Conservation (phyloP, 306 rosid genomes). For the Quercus cerris region DNA sequence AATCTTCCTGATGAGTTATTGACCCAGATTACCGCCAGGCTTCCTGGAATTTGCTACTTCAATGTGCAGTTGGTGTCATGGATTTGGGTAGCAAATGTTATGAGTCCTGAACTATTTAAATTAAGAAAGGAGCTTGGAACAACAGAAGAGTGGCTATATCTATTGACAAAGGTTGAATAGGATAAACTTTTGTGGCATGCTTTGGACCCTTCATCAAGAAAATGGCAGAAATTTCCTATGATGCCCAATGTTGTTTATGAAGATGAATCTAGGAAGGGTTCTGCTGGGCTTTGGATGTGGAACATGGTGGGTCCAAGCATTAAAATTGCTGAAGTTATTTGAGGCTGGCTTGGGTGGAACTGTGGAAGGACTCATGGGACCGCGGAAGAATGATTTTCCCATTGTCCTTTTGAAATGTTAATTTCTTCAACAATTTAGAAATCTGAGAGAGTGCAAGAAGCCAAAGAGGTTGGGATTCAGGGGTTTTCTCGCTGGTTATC, state of each 20-base stretch:
- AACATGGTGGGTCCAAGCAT: slow-evolving; percentile 66
- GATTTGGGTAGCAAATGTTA: slow-evolving; percentile 68
- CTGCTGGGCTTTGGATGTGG: slow-evolving; percentile 64
- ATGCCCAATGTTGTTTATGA: slow-evolving; percentile 63
- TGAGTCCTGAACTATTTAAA: slow-evolving; percentile 52
- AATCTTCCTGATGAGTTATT: slow-evolving; percentile 88
- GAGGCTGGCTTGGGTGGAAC: slow-evolving; percentile 64
- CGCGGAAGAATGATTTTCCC: background rate
- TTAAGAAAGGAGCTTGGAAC: slow-evolving; percentile 74
- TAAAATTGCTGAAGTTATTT: slow-evolving; percentile 67
- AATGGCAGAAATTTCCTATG: slow-evolving; percentile 81
- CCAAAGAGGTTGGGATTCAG: too few species aligned
- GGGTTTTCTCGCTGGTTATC: too few species aligned
- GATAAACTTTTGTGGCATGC: slow-evolving; percentile 72
- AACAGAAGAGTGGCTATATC: slow-evolving; percentile 91
- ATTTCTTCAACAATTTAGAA: too few species aligned
- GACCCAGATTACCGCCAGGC: slow-evolving; percentile 79
- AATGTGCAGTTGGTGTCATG: slow-evolving; percentile 59
- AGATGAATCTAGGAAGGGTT: slow-evolving; percentile 51
- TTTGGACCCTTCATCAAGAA: slow-evolving; percentile 65
- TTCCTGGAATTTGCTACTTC: slow-evolving; percentile 67
- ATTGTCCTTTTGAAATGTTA: too few species aligned
- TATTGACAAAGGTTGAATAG: slow-evolving; percentile 67
- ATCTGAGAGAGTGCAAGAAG: too few species aligned
- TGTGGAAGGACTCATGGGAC: slow-evolving; percentile 52